phyloP scores from a whole-genome alignment of 306 rosid species.

The Ceratonia siliqua region DNA sequence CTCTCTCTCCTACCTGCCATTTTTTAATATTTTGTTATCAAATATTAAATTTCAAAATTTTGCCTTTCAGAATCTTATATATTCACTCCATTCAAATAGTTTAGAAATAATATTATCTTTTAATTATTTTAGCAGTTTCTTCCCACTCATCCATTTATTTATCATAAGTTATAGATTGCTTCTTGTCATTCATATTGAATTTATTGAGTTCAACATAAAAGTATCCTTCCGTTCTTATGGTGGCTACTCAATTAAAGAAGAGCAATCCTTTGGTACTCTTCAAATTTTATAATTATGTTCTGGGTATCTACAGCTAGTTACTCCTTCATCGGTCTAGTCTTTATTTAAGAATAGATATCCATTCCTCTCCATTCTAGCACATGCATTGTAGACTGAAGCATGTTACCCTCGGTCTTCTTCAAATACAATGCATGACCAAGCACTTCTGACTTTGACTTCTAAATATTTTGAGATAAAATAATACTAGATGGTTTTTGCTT shows the following conservation, averaged over 20 bases:
- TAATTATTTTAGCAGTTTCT: slow-evolving; percentile 1
- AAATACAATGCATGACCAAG: slow-evolving; percentile 54
- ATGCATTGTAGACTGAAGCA: slow-evolving; percentile 74
- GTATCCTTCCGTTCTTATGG: neutral
- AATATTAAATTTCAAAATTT: too few relatives aligned
- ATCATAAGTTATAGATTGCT: neutral
- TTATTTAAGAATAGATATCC: slow-evolving; percentile 18
- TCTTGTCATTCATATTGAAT: neutral
- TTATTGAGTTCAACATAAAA: neutral
- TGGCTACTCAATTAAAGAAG: neutral
- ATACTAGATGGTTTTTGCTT: slow-evolving; percentile 32
- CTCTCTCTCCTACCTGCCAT: slow-evolving; percentile 93
- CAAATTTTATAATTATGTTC: neutral
- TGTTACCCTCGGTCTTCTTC: slow-evolving; percentile 57
- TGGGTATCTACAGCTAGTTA: slow-evolving; percentile 10
- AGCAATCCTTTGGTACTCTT: slow-evolving; percentile 1
- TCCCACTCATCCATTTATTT: neutral
- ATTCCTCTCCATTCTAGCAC: slow-evolving; percentile 48
- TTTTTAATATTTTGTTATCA: slow-evolving; percentile 31
- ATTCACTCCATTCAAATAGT: slow-evolving; percentile 15
- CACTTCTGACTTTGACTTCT: slow-evolving; percentile 52
- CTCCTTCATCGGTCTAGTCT: slow-evolving; percentile 13
- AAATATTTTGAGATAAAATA: slow-evolving; percentile 24
- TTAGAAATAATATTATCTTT: neutral
- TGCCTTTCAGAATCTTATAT: too few relatives aligned